Evolutionary conservation across 345 rosid species (phyloP).

Genomic region (Pugionium cornutum): DNA sequence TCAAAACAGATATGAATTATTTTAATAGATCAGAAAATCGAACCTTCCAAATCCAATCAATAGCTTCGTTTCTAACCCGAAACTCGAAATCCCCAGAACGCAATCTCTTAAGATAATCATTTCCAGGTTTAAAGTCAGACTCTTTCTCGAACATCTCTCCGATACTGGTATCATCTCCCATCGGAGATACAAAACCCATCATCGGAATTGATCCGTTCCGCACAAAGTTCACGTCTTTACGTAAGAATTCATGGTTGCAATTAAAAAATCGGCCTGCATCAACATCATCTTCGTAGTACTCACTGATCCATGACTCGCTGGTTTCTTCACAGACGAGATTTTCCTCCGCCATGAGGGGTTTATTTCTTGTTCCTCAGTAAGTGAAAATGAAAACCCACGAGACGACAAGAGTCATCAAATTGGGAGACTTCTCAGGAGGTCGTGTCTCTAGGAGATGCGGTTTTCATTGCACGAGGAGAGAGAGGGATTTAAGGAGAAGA

Average conservation of each 20-base stretch:
- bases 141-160: slow-evolving; percentile 51
- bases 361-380: slow-evolving; percentile 4
- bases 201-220: slow-evolving; percentile 33
- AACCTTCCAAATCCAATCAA: slow-evolving; percentile 65
- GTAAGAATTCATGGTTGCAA: neutral
- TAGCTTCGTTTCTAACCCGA: slow-evolving; percentile 52
- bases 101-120: slow-evolving; percentile 54
- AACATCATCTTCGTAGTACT: neutral
- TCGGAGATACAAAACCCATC: slow-evolving; percentile 31
- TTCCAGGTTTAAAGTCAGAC: slow-evolving; percentile 44
- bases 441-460: slow-evolving; percentile 15
- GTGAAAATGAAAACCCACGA: neutral
- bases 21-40: slow-evolving; percentile 2
- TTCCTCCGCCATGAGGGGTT: slow-evolving; percentile 34
- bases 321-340: slow-evolving; percentile 55
- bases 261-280: neutral
- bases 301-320: slow-evolving; percentile 37
- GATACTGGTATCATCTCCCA: slow-evolving; percentile 39
- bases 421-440: slow-evolving; percentile 15
- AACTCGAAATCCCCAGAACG: slow-evolving; percentile 48
- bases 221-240: slow-evolving; percentile 26
- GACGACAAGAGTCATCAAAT: slow-evolving; percentile 22
- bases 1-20: neutral
- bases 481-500: neutral
- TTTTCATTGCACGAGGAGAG: slow-evolving; percentile 20